phyloP scores from a whole-genome alignment of 2,329 filamentous ascomycete species.

The Phoma sp. region DNA sequence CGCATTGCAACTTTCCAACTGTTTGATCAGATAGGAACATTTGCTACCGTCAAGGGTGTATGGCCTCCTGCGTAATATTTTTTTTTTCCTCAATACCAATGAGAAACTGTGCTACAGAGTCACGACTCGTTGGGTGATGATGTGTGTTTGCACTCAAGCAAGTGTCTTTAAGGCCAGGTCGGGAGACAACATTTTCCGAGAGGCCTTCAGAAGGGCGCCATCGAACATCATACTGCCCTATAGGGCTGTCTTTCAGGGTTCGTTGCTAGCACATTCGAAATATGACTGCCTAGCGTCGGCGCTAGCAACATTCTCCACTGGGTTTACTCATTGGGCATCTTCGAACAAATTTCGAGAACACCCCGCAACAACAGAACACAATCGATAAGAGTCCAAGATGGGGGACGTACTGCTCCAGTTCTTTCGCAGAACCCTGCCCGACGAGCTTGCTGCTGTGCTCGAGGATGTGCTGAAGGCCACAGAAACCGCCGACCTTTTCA shows the following conservation, averaged over 20 bases:
- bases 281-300: conserved; percentile 25
- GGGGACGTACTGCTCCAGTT: conserved; percentile 51
- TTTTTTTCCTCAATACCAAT: background rate
- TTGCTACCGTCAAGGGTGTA: background rate
- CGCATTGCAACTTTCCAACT: background rate
- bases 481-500: conserved; percentile 52
- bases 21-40: background rate
- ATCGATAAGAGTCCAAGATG: conserved; percentile 42
- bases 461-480: conserved; percentile 47
- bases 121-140: too few relatives aligned
- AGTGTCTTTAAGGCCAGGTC: too few relatives aligned
- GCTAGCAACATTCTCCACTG: conserved; percentile 40
- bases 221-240: background rate
- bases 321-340: conserved; percentile 36
- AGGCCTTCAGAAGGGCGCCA: conserved; percentile 6
- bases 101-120: background rate
- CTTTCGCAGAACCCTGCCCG: conserved; percentile 50
- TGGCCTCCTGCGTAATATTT: background rate
- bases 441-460: conserved; percentile 50
- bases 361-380: conserved; percentile 25
- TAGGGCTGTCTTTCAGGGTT: conserved; percentile 10
- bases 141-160: too few relatives aligned
- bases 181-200: background rate
- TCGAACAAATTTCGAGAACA: conserved; percentile 26
- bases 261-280: conserved; percentile 22